Evolutionary conservation across 495 filamentous ascomycete genomes (phyloP), one percentile per base, ranked within the genome.

Genomic region (Aspergillus avenaceus): DNA sequence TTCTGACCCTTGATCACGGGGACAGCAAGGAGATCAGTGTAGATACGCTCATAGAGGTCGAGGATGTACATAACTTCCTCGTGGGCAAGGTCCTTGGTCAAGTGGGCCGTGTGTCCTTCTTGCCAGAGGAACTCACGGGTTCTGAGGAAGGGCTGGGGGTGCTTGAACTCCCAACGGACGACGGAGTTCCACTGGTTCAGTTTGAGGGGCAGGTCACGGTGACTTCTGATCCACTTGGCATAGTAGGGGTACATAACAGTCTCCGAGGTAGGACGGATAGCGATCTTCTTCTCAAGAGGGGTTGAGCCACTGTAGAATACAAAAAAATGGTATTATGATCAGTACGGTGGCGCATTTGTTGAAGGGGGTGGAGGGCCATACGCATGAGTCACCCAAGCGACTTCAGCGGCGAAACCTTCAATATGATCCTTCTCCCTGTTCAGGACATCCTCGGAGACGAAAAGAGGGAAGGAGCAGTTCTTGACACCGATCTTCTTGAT

Each of bases 141-240:
- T 52, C 93, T 76, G 19, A 98, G 74, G 77, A 98, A 96, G 5
- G 93, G 93, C 62, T 91, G 91, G 19, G 92, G 91, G 63, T 98
- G 87, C 74, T 97, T 97, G 63, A 95, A 95, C 72, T 98, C 93
- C 93, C 93, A 98, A 58, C 93, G 81, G 27, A 97, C 92, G 43
- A 97, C 92, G 6, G 86, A 92, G 77, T 96, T 96, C 93, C 93
- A 98, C 70, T 98, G 93, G 72, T 97, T 96, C 42, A 97, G 77
- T 59, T 84, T 81, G 44, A 97, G 82, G 38, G 93, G 95, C 41
- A 98, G 84, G 61, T 97, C 95, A 57, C 93, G 81, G 72, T 97
- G 91, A 61, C 82, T 87, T 58, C 90, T 81, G 69, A 97, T 97
- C 89, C 91, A 96, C 66, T 96, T 93, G 49, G 90, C 79, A 70